Base-by-base conservation (phyloP, 2,329 filamentous ascomycete genomes). In the Shiraia sp. region DNA sequence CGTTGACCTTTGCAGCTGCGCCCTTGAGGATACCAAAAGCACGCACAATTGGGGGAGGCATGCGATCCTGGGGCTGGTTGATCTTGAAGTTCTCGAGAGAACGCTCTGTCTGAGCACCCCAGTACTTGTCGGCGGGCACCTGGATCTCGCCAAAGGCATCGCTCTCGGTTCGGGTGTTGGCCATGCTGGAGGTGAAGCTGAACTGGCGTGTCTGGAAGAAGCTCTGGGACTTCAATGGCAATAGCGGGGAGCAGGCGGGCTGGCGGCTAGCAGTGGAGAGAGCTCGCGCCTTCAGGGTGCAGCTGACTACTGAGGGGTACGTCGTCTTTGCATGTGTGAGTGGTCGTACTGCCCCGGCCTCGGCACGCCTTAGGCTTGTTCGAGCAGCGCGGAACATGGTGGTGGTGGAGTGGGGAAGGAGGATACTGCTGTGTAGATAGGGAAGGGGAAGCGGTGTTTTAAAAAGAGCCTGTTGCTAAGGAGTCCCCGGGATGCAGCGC, bases 31-130 rank as follows among this genome's bases (percentile, higher is more conserved):
- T 95, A 69, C 93, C 93, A 71, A 99, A 96, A 6, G 93, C 93
- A 73, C 85, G 86, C 65, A 97, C 79, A 60, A 99, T 87, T 32
- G 91, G 88, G 54, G 90, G 86, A 34, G 93, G 93, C 91, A 97
- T 97, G 71, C 93, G 90, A 71, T 99, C 93, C 75, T 96, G 90
- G 47, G 93, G 93, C 80, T 97, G 93, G 77, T 97, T 97, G 83
- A 99, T 97, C 73, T 87, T 87, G 81, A 99, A 99, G 80, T 99
- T 99, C 73, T 88, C 86, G 71, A 97, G 82, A 37, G 92, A 97
- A 57, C 92, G 86, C 81, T 96, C 87, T 40, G 92, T 96, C 80
- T 96, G 92, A 48, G 92, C 92, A 68, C 93, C 93, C 92, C 93
- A 99, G 81, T 99, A 99, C 79, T 87, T 92, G 82, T 96, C 90